A percentile compares a stretch with the other conserved stretches of the same genome.
phyloP scores from a whole-genome alignment of 1,284 basidiomycete species.

The Blastosporella zonata region DNA sequence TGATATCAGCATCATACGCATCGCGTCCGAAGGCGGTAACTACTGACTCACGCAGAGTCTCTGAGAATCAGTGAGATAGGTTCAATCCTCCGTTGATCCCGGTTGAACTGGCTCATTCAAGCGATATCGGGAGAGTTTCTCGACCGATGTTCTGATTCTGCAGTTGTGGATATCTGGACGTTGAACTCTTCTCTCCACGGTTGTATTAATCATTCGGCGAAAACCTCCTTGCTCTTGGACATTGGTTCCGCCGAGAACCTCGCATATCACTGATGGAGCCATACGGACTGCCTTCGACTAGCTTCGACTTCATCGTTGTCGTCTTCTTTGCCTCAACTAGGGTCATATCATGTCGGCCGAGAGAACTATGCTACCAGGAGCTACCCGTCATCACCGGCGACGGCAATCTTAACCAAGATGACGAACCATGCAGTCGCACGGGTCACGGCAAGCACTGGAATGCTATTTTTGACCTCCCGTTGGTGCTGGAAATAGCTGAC shows the following conservation, averaged over 20 bases:
- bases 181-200: slow-evolving; percentile 2
- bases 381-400: background rate
- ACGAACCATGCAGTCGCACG: background rate
- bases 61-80: background rate
- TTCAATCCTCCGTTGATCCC: slow-evolving; percentile 5
- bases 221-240: slow-evolving; percentile 3
- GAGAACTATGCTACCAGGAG: background rate
- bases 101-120: slow-evolving; percentile 9
- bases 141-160: slow-evolving; percentile 5
- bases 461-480: background rate
- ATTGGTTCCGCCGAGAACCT: slow-evolving; percentile 2
- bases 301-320: background rate
- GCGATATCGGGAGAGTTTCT: slow-evolving; percentile 4
- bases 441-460: background rate
- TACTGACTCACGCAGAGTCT: background rate
- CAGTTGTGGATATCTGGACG: background rate
- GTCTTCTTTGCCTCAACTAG: background rate
- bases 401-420: background rate
- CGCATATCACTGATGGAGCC: slow-evolving; percentile 5
- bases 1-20: too few relatives aligned
- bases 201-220: slow-evolving; percentile 2
- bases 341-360: slow-evolving; percentile 7
- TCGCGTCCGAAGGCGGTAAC: background rate
- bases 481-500: slow-evolving; percentile 1
- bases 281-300: background rate